A percentile compares a stretch with the other conserved stretches of the same genome.
Evolutionary conservation across 2,329 filamentous ascomycete genomes (phyloP).

Genomic region (Verticillium dahliae): DNA sequence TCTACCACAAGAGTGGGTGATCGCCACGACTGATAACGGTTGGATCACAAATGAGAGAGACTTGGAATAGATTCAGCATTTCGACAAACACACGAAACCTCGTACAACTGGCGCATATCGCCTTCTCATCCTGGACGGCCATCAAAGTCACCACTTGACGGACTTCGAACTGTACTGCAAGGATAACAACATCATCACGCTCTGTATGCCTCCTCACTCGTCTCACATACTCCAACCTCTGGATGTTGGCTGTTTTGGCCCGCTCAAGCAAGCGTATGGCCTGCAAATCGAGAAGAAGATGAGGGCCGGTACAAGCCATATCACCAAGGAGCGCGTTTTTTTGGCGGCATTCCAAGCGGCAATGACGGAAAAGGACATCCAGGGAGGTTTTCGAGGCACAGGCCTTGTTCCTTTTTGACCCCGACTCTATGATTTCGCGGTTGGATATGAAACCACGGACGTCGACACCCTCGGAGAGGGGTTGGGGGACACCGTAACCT

Average conservation of each 20-base stretch:
- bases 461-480: too few relatives aligned
- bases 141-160: slow-evolving; percentile 19
- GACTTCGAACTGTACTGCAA: neutral
- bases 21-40: slow-evolving; percentile 21
- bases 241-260: slow-evolving; percentile 2
- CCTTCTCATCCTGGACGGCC: slow-evolving; percentile 26
- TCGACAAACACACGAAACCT: slow-evolving; percentile 21
- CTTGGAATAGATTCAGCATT: slow-evolving; percentile 24
- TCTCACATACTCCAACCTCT: neutral
- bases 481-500: too few relatives aligned
- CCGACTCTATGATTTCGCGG: neutral
- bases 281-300: slow-evolving; percentile 14
- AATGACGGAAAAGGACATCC: neutral
- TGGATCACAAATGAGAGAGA: slow-evolving; percentile 22
- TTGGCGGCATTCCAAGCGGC: too few relatives aligned
- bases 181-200: slow-evolving; percentile 1
- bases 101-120: slow-evolving; percentile 17
- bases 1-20: slow-evolving; percentile 19
- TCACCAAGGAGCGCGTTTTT: neutral
- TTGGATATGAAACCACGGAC: neutral
- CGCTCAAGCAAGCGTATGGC: slow-evolving; percentile 24
- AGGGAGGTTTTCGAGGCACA: slow-evolving; percentile 1
- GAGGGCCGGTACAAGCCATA: neutral
- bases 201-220: neutral
- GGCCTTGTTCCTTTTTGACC: slow-evolving; percentile 2